Evolutionary conservation across 179 eudicot genomes (phyloP), one percentile per base, ranked within the genome.

Genomic region (Sideroxylon spinosum): DNA sequence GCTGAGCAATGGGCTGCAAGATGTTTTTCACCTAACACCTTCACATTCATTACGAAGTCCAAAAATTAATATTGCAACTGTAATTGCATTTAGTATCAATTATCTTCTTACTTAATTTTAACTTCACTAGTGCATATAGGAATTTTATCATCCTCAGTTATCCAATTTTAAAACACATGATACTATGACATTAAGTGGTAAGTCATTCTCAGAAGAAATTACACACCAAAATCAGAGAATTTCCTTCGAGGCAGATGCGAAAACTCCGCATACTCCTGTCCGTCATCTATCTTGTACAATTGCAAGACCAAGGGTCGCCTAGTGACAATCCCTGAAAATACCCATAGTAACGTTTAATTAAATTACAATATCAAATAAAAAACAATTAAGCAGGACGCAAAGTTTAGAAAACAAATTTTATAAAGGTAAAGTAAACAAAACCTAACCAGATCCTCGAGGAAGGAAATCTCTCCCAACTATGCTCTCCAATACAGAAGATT

Each of bases 391-490:
- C 9, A 57, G 16, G 62, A 44, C 9, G 44, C 20, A 1, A 62
- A 52, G 16, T 52, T 9, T 9, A 68, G 9, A n/a, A 71, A 2
- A 59, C 11, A 8, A 23, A 56, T 28, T 37, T 46, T 3, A 10
- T 17, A 73, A 78, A 46, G 71, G 12, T 4, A 56, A 46, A 57
- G 22, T 16, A 14, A 62, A 60, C 11, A 56, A 65, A 66, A 78
- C 71, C 85, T 67, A 69, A 93, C 97, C 98, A 44, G 98, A 95
- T 86, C 98, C 98, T 84, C 98, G 85, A 64, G 98, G 98, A 80
- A 95, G 98, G 80, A 95, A 95, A 67, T 95, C 98, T 57, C 98
- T 90, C 56, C 98, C 98, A 11, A 95, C 98, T 16, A 93, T 87
- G 85, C 98, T 93, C 87, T 94, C 98, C 68, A 93, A 80, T 60